Evolutionary conservation across 805 yeast species (phyloP), one percentile per base, ranked within the genome.

Genomic region (Candida silvatica): DNA sequence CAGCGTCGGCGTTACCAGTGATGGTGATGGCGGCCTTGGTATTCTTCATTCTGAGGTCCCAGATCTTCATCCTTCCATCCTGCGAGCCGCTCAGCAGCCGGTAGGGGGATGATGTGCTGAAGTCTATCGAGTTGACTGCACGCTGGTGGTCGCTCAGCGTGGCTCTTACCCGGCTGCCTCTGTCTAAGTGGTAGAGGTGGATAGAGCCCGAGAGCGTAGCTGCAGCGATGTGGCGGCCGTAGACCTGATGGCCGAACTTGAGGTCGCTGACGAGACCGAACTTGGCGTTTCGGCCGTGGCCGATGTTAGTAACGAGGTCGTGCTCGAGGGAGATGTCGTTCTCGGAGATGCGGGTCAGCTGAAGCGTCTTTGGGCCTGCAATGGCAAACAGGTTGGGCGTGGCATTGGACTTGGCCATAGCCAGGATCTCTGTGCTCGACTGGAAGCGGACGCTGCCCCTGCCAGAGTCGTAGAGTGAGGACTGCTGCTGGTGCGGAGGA

Each of bases 1-100:
- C 71, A 1, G 94, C 80, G 49, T 86, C 97, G 1, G 84, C 74
- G 31, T 77, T 77, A 14, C 81, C 75, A 34, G 61, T 59, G 40
- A 81, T 67, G 6, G 75, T 67, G 34, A 66, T 42, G 17, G 61
- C 62, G 16, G 82, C 75, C 46, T 61, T 69, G 23, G 58, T 63
- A 31, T 54, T 52, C 23, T 62, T 60, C 27, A 64, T 48, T 31
- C 85, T 60, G 34, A 79, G 53, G 54, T 83, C 94, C 90, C 92
- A 83, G 4, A 82, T 52, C 45, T 80, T 78, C 40, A 82, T 74
- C 14, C 77, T 64, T 4, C 92, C 92, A 59, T 82, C 92, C 56
- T 82, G 92, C 0, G 88, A 80, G 3, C 92, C 94, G 2, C 79
- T 71, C 3, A 73, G 45, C 12, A 74, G 42, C 15, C 60, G 46